Base-by-base conservation (phyloP, 2,329 filamentous ascomycete species). In the Talaromyces sp. region DNA sequence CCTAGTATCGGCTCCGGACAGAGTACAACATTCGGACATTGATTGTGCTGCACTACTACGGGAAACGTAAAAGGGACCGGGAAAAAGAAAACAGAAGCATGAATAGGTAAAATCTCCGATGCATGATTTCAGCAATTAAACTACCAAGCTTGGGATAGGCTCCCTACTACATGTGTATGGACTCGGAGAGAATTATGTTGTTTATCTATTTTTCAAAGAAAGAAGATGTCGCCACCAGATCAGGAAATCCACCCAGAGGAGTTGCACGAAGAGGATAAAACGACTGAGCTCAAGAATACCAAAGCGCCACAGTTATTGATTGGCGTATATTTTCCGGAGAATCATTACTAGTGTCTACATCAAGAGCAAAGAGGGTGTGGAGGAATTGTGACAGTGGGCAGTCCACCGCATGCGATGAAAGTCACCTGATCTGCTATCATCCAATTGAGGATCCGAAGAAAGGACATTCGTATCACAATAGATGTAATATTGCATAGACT, bases 301-400 rank as follows among this genome's bases (percentile, higher is more conserved):
- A 22, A 37, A 50, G 24, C 33, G 43, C 59, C 59, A 62, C 59
- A 52, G 31, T 59, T n/a, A 41, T 59, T 59, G 14, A 59, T 59
- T 59, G 56, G 37, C 24, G 37, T 45, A 59, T 59, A 59, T 59
- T 59, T 37, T 59, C 56, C 56, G 56, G 56, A 59, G n/a, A 7
- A 11, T 31, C n/a, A n/a, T 41, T 45, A 31, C 33, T 27, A 43
- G 16, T 33, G 33, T 10, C 56, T n/a, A 39, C 35, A 58, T 41
- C 22, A 37, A 56, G 50, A 35, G n/a, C 31, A 56, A 14, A 43
- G 56, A 59, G 56, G 56, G 56, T 59, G 56, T 58, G 22, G 35
- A 43, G 24, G 56, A 27, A 58, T 43, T 58, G 56, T 59, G 56
- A 59, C 19, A 8, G 14, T 43, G 37, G 14, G 3, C 11, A 13